Evolutionary conservation across 176 grass and related monocot species (phyloP), one percentile per base, ranked within the genome.

Genomic region (Aegilops longissima): DNA sequence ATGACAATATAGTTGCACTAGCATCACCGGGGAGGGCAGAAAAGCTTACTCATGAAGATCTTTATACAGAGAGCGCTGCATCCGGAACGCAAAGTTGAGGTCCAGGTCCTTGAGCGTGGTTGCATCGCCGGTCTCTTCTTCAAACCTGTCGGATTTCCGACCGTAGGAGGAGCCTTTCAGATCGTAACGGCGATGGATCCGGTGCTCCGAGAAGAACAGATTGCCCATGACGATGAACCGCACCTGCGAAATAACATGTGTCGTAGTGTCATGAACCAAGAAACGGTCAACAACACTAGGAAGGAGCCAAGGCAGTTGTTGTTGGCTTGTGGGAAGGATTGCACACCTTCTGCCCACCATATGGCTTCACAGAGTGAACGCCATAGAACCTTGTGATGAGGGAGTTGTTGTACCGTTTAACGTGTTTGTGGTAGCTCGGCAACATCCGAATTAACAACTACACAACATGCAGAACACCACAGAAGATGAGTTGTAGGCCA

Each of bases 41-140:
- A 78, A 58, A 80, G 83, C 92, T 88, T 98, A 98, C 95, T 87
- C 88, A 42, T 86, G 80, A 27, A 98, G 84, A 47, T 95, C 86
- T 6, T 79, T 88, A 81, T 90, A 91, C 88, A 76, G 87, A 88
- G 87, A 86, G 21, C 68, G 87, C 40, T 92, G 90, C 82, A 98
- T 76, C 63, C 82, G 90, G 80, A 98, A 98, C 11, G 90, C 87
- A 84, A 94, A 98, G 44, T 94, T 92, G 49, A 98, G 93, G 58
- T 98, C 96, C 64, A 98, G 74, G 42, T 95, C 93, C 80, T 98
- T 98, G 24, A 98, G 88, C 4, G 93, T 98, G n/a, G 96, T 95
- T 30, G 88, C 93, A 39, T 95, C 96, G 82, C 95, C 96, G 21
- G 91, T 94, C 38, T 92, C 91, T 65, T 89, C 86, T n/a, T 94